Conservation (phyloP, 306 rosid genomes). For the Gleditsia sinensis region DNA sequence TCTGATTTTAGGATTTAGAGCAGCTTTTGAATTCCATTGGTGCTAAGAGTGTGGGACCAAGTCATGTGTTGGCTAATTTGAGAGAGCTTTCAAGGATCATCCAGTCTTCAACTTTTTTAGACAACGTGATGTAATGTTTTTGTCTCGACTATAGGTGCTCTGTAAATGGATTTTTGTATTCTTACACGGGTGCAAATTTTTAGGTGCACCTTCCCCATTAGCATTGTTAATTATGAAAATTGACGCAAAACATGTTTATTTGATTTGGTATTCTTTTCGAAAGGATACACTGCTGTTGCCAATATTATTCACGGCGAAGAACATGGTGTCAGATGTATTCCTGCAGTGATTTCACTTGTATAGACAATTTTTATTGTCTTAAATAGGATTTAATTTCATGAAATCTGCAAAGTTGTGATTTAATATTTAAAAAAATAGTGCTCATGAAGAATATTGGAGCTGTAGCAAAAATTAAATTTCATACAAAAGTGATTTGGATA, state of each 20-base stretch:
- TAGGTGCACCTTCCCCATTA: slow-evolving; percentile 65
- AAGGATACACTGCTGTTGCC: slow-evolving; percentile 12
- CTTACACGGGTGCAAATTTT: slow-evolving; percentile 77
- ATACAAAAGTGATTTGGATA: no score
- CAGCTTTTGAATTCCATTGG: slow-evolving; percentile 93
- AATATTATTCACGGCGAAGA: slow-evolving; percentile 2
- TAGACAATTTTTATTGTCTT: not conserved
- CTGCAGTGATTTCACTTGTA: slow-evolving; percentile 5
- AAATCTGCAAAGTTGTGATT: no score
- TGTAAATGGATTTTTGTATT: slow-evolving; percentile 67
- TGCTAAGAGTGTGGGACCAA: slow-evolving; percentile 87
- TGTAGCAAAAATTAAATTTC: no score
- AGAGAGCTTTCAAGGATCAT: slow-evolving; percentile 87
- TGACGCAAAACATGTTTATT: slow-evolving; percentile 26
- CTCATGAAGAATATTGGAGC: no score
- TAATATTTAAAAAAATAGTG: no score
- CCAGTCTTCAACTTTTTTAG: slow-evolving; percentile 72
- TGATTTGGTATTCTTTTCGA: slow-evolving; percentile 34
- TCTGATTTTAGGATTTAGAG: slow-evolving; percentile 77
- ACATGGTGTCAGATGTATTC: slow-evolving; percentile 1
- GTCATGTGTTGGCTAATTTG: slow-evolving; percentile 85
- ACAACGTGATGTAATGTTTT: slow-evolving; percentile 45
- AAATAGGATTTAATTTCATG: not conserved
- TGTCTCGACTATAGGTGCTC: slow-evolving; percentile 32
- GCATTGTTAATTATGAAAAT: slow-evolving; percentile 36